Base-by-base conservation (phyloP, 2,329 filamentous ascomycete species). In the Penicillium freii region DNA sequence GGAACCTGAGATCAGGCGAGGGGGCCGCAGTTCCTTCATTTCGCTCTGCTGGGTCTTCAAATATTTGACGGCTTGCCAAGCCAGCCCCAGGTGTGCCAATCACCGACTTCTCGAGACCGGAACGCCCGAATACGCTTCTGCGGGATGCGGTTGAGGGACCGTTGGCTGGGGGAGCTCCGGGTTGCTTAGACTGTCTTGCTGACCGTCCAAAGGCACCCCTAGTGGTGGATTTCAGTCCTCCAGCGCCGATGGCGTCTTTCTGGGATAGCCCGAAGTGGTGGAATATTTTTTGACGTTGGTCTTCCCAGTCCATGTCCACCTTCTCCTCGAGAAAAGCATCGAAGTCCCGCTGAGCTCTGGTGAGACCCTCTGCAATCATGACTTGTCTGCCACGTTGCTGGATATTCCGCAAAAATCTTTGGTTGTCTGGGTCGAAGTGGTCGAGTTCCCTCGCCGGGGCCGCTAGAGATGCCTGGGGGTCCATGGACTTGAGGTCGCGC, bases 251-350 rank as follows among this genome's bases (percentile, higher is more conserved):
- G 25, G 68, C 68, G 52, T 75, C 72, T 51, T 86, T 88, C 71
- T 76, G 73, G 8, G 79, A 81, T 17, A 99, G 88, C 15, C 94
- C 94, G 73, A 99, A 97, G 75, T 99, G 94, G 69, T 96, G 87
- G 75, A 97, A 97, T 62, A 99, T 96, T 64, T 87, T 87, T 74
- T 90, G 91, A 61, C 93, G 88, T 77, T 97, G 93, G 17, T 89
- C 88, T 66, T 97, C 92, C 92, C 94, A 97, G 73, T 97, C 92
- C 80, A 96, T 88, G 31, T 92, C 91, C 49, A 97, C 87, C 70
- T 96, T 95, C 68, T 97, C 92, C 72, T 97, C 92, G 55, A 99
- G 81, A 73, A 96, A 97, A 59, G 85, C 84, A 72, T 99, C 92
- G 72, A 99, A 97, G 70, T 97, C 94, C 55, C 87, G 86, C 59